Evolutionary conservation across 2,329 filamentous ascomycete species (phyloP), one percentile per base, ranked within the genome.

Genomic region (Diaporthe citrichinensis): DNA sequence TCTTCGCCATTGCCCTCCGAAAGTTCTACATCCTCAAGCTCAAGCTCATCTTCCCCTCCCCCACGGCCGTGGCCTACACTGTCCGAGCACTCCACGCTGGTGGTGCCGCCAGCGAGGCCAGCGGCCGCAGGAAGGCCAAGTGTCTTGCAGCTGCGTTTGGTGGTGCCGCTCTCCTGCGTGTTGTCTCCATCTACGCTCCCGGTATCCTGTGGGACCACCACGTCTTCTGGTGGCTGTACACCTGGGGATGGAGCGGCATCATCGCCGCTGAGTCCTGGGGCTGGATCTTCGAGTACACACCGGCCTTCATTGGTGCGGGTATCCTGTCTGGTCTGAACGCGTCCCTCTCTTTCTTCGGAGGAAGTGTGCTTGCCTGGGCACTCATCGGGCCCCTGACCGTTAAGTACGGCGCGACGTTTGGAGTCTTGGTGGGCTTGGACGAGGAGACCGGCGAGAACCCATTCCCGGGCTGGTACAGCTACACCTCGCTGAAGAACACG

Each of bases 131-230:
- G 81, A 91, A 90, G 84, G 88, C 90, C 78, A 89, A 87, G 78
- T 89, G 87, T 53, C 84, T 91, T 53, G 81, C 82, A 2, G 81
- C 85, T 74, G 85, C 89, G 3, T 92, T 92, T 80, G 75, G 81
- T 17, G 80, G 78, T 55, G 86, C 89, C 2, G 81, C 91, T 28
- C 71, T 85, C 71, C 86, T 90, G 74, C 87, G 90, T 76, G 86
- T 92, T 34, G 87, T 86, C 3, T 90, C 89, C 0, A 87, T 90
- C 77, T 92, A 92, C 78, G 88, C 88, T 53, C 80, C 87, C 28
- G 90, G 90, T 44, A 88, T 92, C 76, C 83, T 92, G 17, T 92
- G 89, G 85, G 88, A 90, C 79, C 90, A 88, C 88, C 88, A 88
- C 77, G 79, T 87, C 72, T 88, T 88, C 80, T 87, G 86, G 57